Evolutionary conservation across 768 basidiomycete genomes (phyloP), one percentile per base, ranked within the genome.

Genomic region (Phlebiopsis flavidoalba): DNA sequence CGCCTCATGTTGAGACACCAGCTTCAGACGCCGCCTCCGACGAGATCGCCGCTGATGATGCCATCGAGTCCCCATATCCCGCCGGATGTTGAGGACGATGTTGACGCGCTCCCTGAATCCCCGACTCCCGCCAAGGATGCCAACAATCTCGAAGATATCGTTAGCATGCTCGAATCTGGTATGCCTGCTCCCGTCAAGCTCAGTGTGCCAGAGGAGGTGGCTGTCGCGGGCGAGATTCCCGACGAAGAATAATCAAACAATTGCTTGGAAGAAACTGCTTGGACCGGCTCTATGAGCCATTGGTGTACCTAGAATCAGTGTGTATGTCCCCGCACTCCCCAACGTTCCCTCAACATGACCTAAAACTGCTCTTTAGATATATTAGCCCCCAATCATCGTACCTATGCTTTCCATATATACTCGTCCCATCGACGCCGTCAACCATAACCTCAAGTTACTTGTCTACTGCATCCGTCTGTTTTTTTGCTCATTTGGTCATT

Each of bases 111-210:
- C 15, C 62, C 62, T 15, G 49, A 35, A 2, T 63, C 62, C 3
- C 62, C 62, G 8, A 48, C 58, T 10, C 58, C 62, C n/a, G 37
- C 31, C 19, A 64, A 53, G 21, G 64, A 58, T 36, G 77, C 70
- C 15, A 70, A 75, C 57, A 83, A 87, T 33, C 75, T 87, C 33
- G 88, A 84, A 70, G 82, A 83, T 58, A 83, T 89, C 56, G 83
- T 91, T 62, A 83, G 79, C 65, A 77, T 89, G 65, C 82, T 90
- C 12, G 85, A 91, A 72, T 67, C 77, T 0, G 57, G 40, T 55
- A 62, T 58, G 46, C 57, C 61, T 15, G 12, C 50, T 15, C 48
- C 57, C n/a, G 6, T 55, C 37, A 55, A 48, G 54, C 54, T 57
- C 43, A 61, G 54, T 26, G 15, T 31, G 46, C 49, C 56, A 12